Base-by-base conservation (phyloP, 2,329 filamentous ascomycete genomes). In the Hypoxylon sp. region DNA sequence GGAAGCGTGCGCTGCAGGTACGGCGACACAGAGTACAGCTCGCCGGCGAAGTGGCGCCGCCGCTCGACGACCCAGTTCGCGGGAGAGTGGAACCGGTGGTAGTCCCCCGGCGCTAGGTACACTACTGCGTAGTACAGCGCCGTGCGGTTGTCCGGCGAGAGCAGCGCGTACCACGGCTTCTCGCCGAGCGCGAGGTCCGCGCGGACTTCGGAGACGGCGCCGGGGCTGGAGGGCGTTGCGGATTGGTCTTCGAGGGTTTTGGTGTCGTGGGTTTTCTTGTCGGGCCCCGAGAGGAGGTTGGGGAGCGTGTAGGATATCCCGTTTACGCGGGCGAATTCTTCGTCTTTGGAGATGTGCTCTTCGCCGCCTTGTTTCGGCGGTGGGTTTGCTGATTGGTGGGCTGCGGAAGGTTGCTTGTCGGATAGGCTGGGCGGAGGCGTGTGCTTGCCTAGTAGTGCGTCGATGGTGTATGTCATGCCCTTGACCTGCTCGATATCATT, bases 401-500 rank as follows among this genome's bases (percentile, higher is more conserved):
- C 67, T 9, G 74, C 51, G 17, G 72, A 76, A 9, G 79, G 72
- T 61, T 75, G 69, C 71, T 78, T 73, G 61, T 81, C 79, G 63
- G 86, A 78, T 74, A 91, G 80, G 81, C 88, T 88, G 17, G 86
- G 80, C 4, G 85, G 78, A 39, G 87, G 87, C 5, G 85, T 87
- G 68, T 85, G 84, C 71, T 88, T 90, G 56, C 96, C 96, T 1
- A 99, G 87, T 1, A 99, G 87, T 6, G 96, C 94, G 78, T 99
- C 96, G 60, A 99, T 88, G 72, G 91, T 97, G 81, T 99, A 99
- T 0, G 96, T 99, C 86, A 99, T 96, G 67, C 96, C 96, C 82
- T 99, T 99, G 71, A 99, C 95, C 82, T 99, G 96, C 80, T 99
- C 96, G 47, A 99, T 97, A 77, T 98, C 94, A 52, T 95, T 94